phyloP scores from a whole-genome alignment of 2,329 filamentous ascomycete species.

The Cladorrhinum sp. region DNA sequence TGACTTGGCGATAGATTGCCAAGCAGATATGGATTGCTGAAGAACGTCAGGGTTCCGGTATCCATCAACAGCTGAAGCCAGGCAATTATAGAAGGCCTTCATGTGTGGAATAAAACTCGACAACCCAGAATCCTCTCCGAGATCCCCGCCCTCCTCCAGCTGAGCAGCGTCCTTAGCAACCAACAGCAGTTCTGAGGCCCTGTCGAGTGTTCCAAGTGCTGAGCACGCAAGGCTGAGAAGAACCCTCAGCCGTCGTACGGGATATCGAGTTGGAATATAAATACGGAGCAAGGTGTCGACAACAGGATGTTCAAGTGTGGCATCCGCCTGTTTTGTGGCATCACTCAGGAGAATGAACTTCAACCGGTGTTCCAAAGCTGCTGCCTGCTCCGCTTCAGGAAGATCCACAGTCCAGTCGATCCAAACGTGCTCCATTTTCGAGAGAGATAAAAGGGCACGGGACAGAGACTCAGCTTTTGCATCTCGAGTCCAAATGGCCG shows the following conservation, averaged over 20 bases:
- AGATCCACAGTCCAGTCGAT: slow-evolving; percentile 56
- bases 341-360: slow-evolving; percentile 44
- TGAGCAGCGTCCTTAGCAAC: slow-evolving; percentile 40
- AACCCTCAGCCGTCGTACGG: slow-evolving; percentile 51
- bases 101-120: slow-evolving; percentile 48
- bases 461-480: slow-evolving; percentile 53
- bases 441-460: slow-evolving; percentile 56
- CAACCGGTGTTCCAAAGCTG: slow-evolving; percentile 60
- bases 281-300: slow-evolving; percentile 48
- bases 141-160: slow-evolving; percentile 35
- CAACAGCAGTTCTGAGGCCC: slow-evolving; percentile 38
- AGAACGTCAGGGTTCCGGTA: slow-evolving; percentile 36
- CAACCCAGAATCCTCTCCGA: slow-evolving; percentile 46
- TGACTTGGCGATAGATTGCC: slow-evolving; percentile 42
- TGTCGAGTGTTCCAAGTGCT: slow-evolving; percentile 44
- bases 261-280: slow-evolving; percentile 49
- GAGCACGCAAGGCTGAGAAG: slow-evolving; percentile 48
- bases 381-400: slow-evolving; percentile 50
- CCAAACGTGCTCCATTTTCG: slow-evolving; percentile 56
- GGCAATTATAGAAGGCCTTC: slow-evolving; percentile 42
- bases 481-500: slow-evolving; percentile 50
- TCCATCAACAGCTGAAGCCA: slow-evolving; percentile 41
- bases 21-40: slow-evolving; percentile 39
- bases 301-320: slow-evolving; percentile 44
- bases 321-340: slow-evolving; percentile 32